Evolutionary conservation across 2,329 filamentous ascomycete species (phyloP), one percentile per base, ranked within the genome.

Genomic region (Venturia oleaginea): DNA sequence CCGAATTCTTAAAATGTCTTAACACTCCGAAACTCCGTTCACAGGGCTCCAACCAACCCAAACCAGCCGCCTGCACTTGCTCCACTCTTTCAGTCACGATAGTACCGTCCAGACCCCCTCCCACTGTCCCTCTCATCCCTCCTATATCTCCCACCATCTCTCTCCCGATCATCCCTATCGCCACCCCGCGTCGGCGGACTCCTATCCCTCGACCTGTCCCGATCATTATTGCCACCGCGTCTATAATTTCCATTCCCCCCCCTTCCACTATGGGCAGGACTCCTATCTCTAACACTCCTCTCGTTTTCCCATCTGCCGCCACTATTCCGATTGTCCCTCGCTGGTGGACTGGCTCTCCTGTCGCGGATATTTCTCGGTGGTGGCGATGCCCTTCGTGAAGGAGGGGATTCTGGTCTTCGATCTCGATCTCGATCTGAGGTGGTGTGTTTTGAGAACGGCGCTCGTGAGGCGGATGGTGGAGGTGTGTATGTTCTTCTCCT

Each of bases 281-380:
- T 57, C 15, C 51, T 34, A 4, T 40, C 61, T 30, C 70, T 68
- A 42, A 70, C 68, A 51, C 70, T 69, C 62, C 72, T 68, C 22
- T 69, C 67, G 61, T 71, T 69, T 24, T 73, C 71, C 37, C 69
- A 70, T 60, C 71, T 66, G 37, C 71, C 65, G 24, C 38, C 63
- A 13, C 68, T 68, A n/a, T 69, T 66, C 51, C 70, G 68, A 27
- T 69, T 66, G 17, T 65, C 65, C n/a, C 59, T 13, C 32, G 19
- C 55, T 32, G 30, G 27, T n/a, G 30, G 32, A 59, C 55, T 40
- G 19, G 30, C 55, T 37, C 55, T 40, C 22, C 55, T 59, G 19
- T 59, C 46, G 22, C 59, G 59, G 17, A 5, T 37, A 10, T 24
- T 40, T 27, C 37, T 32, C 7, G 59, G 59, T 8, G 59, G 34